Conservation (phyloP, 352 stramenopile genomes). For the Peronospora destructor region DNA sequence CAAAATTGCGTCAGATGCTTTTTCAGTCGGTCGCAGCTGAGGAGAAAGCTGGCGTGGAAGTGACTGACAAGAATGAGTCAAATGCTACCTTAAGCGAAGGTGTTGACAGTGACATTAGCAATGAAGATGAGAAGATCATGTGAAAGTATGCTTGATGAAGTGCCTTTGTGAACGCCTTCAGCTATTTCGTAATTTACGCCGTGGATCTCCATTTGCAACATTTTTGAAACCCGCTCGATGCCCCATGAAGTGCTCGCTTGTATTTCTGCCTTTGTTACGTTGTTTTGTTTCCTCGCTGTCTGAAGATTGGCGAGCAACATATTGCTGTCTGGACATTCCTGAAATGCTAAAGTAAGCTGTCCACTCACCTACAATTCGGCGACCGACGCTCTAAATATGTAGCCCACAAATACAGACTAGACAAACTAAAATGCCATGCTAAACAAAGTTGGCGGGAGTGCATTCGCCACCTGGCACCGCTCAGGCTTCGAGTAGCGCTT, state of each 20-base stretch:
- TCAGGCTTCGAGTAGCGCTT: constrained; percentile 86
- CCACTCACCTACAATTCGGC: constrained; percentile 22
- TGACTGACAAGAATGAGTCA: constrained; percentile 6
- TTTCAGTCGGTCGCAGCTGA: constrained; percentile 31
- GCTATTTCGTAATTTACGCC: constrained; percentile 1
- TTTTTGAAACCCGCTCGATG: constrained; percentile 9
- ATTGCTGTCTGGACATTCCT: constrained; percentile 16
- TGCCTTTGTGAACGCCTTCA: constrained; percentile 1
- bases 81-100: constrained; percentile 2
- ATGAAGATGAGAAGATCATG: constrained; percentile 14
- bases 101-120: constrained; percentile 9
- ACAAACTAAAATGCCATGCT: constrained; percentile 75
- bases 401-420: constrained; percentile 36
- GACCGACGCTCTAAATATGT: constrained; percentile 50
- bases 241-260: constrained; percentile 20
- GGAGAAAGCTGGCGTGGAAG: constrained; percentile 7
- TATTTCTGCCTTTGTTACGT: constrained; percentile 30
- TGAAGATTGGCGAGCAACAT: constrained; percentile 24
- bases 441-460: constrained; percentile 66
- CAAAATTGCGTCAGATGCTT: constrained; percentile 55
- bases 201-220: constrained; percentile 18
- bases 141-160: constrained; percentile 8
- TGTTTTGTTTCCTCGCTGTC: constrained; percentile 26
- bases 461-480: constrained; percentile 64
- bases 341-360: constrained; percentile 13